Conservation (phyloP, 225 moss, liverwort and hornwort species). For the Pseudoscleropodium purum region DNA sequence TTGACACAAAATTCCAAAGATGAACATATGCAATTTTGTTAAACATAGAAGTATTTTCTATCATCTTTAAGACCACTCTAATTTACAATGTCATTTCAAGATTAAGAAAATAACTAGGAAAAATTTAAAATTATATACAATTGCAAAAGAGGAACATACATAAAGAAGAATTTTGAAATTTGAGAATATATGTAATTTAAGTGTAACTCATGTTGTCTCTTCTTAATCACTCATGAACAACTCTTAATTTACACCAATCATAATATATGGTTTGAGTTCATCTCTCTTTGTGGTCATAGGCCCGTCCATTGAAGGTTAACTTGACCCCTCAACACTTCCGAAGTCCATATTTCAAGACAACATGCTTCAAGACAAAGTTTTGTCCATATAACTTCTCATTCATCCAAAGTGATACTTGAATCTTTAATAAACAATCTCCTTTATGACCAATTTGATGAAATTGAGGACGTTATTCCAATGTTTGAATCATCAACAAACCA, state of each 20-base stretch:
- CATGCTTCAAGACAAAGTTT: neutral
- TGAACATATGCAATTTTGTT: no score
- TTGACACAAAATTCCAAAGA: no score
- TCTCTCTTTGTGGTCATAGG: neutral
- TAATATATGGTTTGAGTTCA: neutral
- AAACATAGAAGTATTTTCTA: no score
- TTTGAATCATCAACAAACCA: neutral
- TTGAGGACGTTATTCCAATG: no score
- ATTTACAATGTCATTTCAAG: no score
- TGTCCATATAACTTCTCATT: neutral
- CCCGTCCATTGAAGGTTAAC: neutral
- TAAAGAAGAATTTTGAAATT: neutral
- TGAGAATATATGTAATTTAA: neutral
- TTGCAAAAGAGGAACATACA: neutral
- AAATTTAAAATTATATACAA: no score
- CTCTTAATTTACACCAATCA: neutral
- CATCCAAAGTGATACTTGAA: neutral
- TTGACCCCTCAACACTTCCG: neutral
- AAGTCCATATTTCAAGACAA: neutral
- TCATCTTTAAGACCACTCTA: no score
- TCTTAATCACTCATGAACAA: neutral
- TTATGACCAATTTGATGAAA: neutral
- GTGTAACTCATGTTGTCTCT: rapidly evolving
- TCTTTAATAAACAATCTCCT: neutral
- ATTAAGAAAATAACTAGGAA: neutral